These are phyloP conservation scores for Phaseolus lunatus DNA, from an alignment of 306 rosid species.

Conservation along the genomic window DNA sequence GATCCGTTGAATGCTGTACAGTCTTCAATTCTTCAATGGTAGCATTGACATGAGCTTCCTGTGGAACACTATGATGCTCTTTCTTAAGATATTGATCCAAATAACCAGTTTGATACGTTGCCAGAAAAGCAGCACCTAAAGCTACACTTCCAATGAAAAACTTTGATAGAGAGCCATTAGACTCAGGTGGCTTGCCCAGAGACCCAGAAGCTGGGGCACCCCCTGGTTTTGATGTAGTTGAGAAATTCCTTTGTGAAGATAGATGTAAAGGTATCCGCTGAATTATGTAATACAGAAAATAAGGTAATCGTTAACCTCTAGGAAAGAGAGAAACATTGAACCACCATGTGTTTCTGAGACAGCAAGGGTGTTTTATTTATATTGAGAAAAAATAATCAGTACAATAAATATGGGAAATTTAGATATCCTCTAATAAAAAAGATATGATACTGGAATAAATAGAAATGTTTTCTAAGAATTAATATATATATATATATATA, in stretches of 20 bases:
- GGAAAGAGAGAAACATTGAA: no score
- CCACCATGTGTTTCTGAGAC: no score
- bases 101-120: slow-evolving; percentile 76
- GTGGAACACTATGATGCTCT: slow-evolving; percentile 51
- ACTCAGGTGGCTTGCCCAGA: slow-evolving; percentile 56
- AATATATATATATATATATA: no score
- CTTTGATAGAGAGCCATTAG: slow-evolving; percentile 56
- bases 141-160: slow-evolving; percentile 70
- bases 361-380: no score
- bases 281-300: slow-evolving; percentile 37
- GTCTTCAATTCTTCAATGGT: slow-evolving; percentile 48
- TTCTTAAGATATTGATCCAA: slow-evolving; percentile 63
- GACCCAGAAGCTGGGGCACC: slow-evolving; percentile 55
- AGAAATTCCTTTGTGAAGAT: slow-evolving; percentile 63
- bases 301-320: no score
- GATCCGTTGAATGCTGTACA: slow-evolving; percentile 51
- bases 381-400: no score
- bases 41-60: slow-evolving; percentile 44
- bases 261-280: slow-evolving; percentile 62
- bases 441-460: no score
- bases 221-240: slow-evolving; percentile 57
- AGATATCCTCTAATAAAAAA: no score
- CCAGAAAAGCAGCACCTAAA: slow-evolving; percentile 71
- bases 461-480: no score
- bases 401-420: no score